Conservation (phyloP, 352 stramenopile species). For the Phytophthora fragariaefolia region DNA sequence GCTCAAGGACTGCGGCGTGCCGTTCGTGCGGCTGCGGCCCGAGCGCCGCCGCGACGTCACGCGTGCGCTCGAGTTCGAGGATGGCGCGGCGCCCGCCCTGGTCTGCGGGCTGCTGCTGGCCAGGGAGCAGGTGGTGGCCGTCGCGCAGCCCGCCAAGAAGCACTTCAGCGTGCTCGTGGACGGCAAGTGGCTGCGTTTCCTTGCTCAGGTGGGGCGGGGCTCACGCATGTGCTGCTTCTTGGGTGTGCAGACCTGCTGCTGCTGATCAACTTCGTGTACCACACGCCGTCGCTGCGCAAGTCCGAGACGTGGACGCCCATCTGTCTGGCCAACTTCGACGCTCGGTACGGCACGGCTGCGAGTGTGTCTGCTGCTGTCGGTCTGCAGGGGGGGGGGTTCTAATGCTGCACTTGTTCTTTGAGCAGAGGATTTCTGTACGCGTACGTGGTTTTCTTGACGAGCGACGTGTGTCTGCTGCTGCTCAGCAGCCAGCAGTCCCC, state of each 20-base stretch:
- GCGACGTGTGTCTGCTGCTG: constrained; percentile 63
- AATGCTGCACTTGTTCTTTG: neutral
- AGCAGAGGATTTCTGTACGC: constrained; percentile 74
- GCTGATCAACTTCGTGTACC: constrained; percentile 76
- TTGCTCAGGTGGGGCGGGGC: neutral
- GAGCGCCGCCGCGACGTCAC: constrained; percentile 51
- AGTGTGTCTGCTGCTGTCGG: too few relatives aligned
- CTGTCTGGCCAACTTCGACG: constrained; percentile 71
- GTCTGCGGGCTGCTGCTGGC: constrained; percentile 69
- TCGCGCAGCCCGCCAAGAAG: constrained; percentile 62
- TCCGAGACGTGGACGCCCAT: constrained; percentile 81
- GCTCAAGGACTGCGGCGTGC: constrained; percentile 54
- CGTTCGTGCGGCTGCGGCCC: constrained; percentile 55
- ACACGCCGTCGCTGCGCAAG: constrained; percentile 63
- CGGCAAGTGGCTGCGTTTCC: constrained; percentile 34
- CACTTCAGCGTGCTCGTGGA: constrained; percentile 73
- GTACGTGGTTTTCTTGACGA: constrained; percentile 73
- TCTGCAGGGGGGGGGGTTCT: too few relatives aligned
- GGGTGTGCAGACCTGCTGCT: constrained; percentile 61
- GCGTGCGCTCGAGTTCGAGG: constrained; percentile 56
- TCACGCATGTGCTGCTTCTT: too few relatives aligned
- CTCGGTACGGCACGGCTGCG: constrained; percentile 40
- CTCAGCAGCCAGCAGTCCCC: constrained; percentile 75
- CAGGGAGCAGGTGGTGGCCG: constrained; percentile 56
- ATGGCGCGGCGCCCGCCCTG: too few relatives aligned